A percentile compares a stretch with the other conserved stretches of the same genome.
These are phyloP conservation scores for Gentiana straminea DNA, from an alignment of 257 asterid species.

Conservation along the genomic window DNA sequence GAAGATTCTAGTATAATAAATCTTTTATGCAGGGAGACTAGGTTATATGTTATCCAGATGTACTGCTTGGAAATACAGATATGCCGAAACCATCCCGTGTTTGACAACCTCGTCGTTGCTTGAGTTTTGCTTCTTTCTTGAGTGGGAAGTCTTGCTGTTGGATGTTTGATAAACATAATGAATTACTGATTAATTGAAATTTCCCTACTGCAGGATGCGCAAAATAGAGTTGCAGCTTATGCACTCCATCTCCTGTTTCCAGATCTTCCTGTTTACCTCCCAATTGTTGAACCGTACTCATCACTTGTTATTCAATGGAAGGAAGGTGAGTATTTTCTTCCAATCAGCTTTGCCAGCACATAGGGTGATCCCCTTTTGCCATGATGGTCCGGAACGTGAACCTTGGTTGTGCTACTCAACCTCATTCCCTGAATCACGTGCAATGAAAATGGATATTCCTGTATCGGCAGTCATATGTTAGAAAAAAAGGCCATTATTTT, in stretches of 20 bases:
- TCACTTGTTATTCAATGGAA: constrained; percentile 70
- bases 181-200: not conserved
- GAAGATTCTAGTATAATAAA: no score
- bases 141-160: not conserved
- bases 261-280: constrained; percentile 77
- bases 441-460: no score
- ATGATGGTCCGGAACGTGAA: no score
- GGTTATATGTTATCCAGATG: no score
- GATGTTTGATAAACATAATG: no score
- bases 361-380: no score
- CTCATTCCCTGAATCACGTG: no score
- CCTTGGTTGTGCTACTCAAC: no score
- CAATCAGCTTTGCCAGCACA: not conserved
- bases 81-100: no score
- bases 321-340: constrained; percentile 41
- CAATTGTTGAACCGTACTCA: constrained; percentile 76
- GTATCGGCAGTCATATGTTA: no score
- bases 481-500: not conserved
- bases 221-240: constrained; percentile 87
- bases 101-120: not conserved
- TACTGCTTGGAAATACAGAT: no score
- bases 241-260: constrained; percentile 79
- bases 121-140: not conserved
- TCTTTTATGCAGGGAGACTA: no score
- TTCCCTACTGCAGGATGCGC: constrained; percentile 59